Evolutionary conservation across 768 basidiomycete genomes (phyloP), one percentile per base, ranked within the genome.

Genomic region (Leccinum rimulosum): DNA sequence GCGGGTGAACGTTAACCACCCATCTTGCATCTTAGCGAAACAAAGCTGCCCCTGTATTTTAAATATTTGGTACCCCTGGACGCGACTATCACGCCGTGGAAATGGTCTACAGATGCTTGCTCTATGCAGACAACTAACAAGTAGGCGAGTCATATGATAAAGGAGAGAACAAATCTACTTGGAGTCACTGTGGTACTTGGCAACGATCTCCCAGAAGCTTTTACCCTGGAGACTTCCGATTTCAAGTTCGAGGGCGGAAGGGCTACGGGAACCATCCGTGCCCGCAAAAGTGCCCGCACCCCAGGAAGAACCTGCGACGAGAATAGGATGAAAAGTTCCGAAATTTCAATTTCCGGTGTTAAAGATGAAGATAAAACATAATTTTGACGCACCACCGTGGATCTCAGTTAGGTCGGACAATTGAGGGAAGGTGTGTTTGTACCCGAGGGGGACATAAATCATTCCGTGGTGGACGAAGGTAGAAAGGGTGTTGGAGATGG

Each of bases 261-360:
- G 87, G 65, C 84, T 80, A 64, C 88, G 85, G 15, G 81, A 76
- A 28, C 85, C 86, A 59, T 81, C 79, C 9, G 73, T 67, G 48
- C 76, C 79, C 12, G 87, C 78, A 64, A 83, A 77, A 33, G 88
- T 88, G 50, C 88, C 90, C n/a, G 89, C 85, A 63, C 92, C 92
- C 84, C 86, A 95, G 1, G 92, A 82, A 19, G 87, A 87, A 49
- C 89, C 89, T 87, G 50, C 2, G 19, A 40, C 47, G 22, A 14
- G 19, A 51, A 31, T 25, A 28, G 17, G 17, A 35, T 7, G 17
- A 28, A 50, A 6, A 3, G 12, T 3, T 31, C 28, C 15, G 4
- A n/a, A 49, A 14, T 22, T 49, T 38, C 38, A 52, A 56, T 58
- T 30, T 5, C 10, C n/a, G 43, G 19, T 45, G 43, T 45, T 45